Base-by-base conservation (phyloP, 139 green algal genomes). In the Micractinium conductrix region DNA sequence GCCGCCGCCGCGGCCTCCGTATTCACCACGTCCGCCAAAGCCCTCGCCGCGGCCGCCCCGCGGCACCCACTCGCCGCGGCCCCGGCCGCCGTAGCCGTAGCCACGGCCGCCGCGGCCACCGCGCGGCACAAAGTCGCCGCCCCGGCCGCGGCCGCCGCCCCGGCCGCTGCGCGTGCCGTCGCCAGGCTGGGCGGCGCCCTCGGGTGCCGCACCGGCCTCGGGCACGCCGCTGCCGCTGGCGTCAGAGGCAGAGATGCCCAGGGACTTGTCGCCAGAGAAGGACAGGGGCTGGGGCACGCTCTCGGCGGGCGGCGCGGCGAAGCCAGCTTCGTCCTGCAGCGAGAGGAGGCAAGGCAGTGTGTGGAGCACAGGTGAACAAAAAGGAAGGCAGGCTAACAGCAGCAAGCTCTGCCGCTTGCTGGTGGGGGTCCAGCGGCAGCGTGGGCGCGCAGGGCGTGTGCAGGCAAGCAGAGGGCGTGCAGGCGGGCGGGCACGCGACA, bases 261-360 rank as follows among this genome's bases (percentile, higher is more conserved):
- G 74, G 19, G 74, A 70, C 74, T 69, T 80, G 74, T 80, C 74
- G 22, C 74, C 74, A 6, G 74, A 35, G n/a, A 80, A 80, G 33
- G 74, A 80, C 48, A 80, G 74, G 16, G 72, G 74, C 50, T 80
- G 74, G 24, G 74, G 74, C 50, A 80, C 50, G n/a, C 2, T 43
- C 33, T 80, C 74, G 33, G 74, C 33, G 33, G 74, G 50, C 50
- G 74, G 74, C 1, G 74, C 74, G 22, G 50, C 35, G 24, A 53
- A 68, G 48, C 33, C 50, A 50, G 48, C 33, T 2, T 69, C 74
- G 1, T 60, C n/a, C 74, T 80, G 73, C n/a, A 38, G 42, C n/a
- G n/a, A n/a, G n/a, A n/a, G 7, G 7, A 30, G 21, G 37, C 21
- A 10, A 22, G 37, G 67, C 26, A 35, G 67, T 22, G n/a, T 44